A percentile compares a stretch with the other conserved stretches of the same genome.
Conservation (phyloP, 108 stramenopile genomes). For the Cyclostephanos tholiformis region DNA sequence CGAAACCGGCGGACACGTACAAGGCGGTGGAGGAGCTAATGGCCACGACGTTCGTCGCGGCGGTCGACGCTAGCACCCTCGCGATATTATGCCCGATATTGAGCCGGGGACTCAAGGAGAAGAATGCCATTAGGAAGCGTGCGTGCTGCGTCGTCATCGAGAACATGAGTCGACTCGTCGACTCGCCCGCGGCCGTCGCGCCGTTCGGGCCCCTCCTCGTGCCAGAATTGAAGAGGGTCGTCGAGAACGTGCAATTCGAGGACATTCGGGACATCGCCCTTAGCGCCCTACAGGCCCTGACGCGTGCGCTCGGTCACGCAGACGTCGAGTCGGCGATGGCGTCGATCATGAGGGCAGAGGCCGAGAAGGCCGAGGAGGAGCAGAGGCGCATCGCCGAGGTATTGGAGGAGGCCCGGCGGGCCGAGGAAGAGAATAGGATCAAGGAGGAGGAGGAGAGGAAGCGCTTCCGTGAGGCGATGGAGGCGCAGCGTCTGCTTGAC, state of each 20-base stretch:
- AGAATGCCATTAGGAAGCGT: constrained; percentile 91
- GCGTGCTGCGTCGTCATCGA: constrained; percentile 94
- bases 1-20: constrained; percentile 87
- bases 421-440: constrained; percentile 62
- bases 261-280: constrained; percentile 95
- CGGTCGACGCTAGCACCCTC: constrained; percentile 94
- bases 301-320: constrained; percentile 82
- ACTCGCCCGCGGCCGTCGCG: constrained; percentile 91
- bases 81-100: constrained; percentile 96
- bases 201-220: constrained; percentile 93
- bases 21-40: constrained; percentile 92
- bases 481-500: constrained; percentile 84
- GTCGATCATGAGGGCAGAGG: constrained; percentile 51
- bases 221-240: constrained; percentile 93
- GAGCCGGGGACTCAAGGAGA: constrained; percentile 89
- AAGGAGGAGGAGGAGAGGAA: constrained; percentile 83
- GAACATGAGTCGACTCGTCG: constrained; percentile 96
- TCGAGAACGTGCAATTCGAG: constrained; percentile 93
- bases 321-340: constrained; percentile 63
- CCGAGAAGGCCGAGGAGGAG: constrained; percentile 60
- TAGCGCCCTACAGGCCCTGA: constrained; percentile 77
- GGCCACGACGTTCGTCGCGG: constrained; percentile 94
- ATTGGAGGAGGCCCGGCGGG: constrained; percentile 70
- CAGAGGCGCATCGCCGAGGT: constrained; percentile 70
- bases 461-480: constrained; percentile 89